Evolutionary conservation across 352 stramenopile genomes (phyloP).

Genomic region (Globisporangium irregulare): DNA sequence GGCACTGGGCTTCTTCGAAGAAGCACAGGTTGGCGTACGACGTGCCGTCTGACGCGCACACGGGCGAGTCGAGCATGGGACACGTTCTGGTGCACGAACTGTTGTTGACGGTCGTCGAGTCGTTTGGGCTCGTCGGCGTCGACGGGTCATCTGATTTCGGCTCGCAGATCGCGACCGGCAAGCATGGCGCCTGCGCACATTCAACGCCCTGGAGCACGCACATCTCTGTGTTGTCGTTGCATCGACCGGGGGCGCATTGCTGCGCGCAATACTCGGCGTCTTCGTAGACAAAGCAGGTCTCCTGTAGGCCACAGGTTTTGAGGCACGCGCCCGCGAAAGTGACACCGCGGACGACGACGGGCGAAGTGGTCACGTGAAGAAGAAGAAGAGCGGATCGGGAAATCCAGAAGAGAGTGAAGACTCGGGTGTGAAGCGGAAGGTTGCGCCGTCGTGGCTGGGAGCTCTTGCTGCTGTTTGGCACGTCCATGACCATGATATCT

Average conservation of each 20-base stretch:
- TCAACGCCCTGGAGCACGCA: slow-evolving; percentile 40
- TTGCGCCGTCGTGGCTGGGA: neutral
- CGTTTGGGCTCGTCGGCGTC: neutral
- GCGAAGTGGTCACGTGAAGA: neutral
- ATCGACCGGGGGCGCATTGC: slow-evolving; percentile 39
- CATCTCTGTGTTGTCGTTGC: slow-evolving; percentile 27
- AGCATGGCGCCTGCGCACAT: slow-evolving; percentile 37
- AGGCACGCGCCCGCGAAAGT: slow-evolving; percentile 12
- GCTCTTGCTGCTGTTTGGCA: neutral
- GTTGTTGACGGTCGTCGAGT: neutral
- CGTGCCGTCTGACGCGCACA: slow-evolving; percentile 42
- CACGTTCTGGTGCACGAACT: slow-evolving; percentile 29
- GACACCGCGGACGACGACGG: neutral
- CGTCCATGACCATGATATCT: neutral
- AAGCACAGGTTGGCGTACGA: slow-evolving; percentile 57
- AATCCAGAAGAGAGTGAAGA: neutral
- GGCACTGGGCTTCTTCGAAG: slow-evolving; percentile 45
- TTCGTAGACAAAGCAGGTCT: slow-evolving; percentile 46
- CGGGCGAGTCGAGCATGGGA: slow-evolving; percentile 33
- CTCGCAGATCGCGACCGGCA: slow-evolving; percentile 47
- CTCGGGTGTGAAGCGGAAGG: neutral
- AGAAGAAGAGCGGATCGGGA: neutral
- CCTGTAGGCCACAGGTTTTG: slow-evolving; percentile 29
- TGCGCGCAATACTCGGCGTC: slow-evolving; percentile 40
- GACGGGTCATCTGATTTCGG: slow-evolving; percentile 12